phyloP scores from a whole-genome alignment of 441 rosid genomes.

The Brassica hybrid region DNA sequence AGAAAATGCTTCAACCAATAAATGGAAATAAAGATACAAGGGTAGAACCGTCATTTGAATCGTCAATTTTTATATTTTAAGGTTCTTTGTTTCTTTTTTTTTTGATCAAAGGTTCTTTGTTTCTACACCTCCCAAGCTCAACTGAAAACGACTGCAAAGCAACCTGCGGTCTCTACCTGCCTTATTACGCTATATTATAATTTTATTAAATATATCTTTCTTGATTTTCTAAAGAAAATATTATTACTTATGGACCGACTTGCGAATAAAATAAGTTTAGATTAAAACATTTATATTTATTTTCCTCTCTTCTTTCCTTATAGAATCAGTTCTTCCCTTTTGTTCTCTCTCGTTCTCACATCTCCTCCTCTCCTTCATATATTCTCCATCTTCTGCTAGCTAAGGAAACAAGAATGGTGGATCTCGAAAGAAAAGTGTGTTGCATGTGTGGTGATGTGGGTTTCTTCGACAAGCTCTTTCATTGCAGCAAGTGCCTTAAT shows the following conservation, averaged over 20 bases:
- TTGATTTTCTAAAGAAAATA: conserved; percentile 17
- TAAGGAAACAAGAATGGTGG: conserved; percentile 61
- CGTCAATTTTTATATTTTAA: conserved; percentile 43
- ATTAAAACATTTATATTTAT: conserved; percentile 30
- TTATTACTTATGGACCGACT: conserved; percentile 56
- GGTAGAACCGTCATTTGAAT: conserved; percentile 50
- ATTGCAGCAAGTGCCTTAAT: conserved; percentile 79
- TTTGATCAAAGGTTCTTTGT: conserved; percentile 51
- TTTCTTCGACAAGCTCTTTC: conserved; percentile 89
- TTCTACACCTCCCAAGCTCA: conserved; percentile 44
- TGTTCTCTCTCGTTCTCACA: too few relatives aligned
- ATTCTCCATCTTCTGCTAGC: conserved; percentile 10
- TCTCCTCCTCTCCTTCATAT: conserved; percentile 22
- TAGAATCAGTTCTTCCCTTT: conserved; percentile 31
- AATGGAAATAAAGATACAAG: too few relatives aligned
- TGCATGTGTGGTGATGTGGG: conserved; percentile 99
- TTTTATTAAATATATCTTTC: conserved; percentile 36
- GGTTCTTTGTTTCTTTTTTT: conserved; percentile 40
- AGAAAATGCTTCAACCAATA: neutral
- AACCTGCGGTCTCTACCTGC: conserved; percentile 66
- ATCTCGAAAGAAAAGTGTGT: conserved; percentile 68
- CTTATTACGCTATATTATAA: conserved; percentile 40
- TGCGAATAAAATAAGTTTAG: conserved; percentile 27
- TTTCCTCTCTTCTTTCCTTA: neutral
- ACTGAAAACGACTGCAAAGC: conserved; percentile 79